Evolutionary conservation across 2,329 filamentous ascomycete species (phyloP), one percentile per base, ranked within the genome.

Genomic region (Aspergillus bombycis): DNA sequence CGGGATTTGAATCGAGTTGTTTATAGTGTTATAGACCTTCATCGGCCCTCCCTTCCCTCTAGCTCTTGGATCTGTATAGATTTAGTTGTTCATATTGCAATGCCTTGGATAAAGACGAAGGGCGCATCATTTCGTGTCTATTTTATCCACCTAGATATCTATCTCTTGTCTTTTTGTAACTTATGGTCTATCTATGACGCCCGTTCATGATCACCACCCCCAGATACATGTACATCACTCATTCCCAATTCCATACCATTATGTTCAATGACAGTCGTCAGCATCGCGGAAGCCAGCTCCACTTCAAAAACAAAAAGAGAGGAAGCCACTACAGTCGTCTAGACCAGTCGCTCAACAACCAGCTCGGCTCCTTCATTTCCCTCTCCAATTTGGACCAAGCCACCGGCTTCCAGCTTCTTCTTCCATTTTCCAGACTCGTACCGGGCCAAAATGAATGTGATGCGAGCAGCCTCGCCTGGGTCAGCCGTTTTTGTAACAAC

Each of bases 381-480:
- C 16, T 67, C 72, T 5, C 28, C 62, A 21, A 67, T 66, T 50
- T 76, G 73, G 3, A 83, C 68, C 54, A 81, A 67, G 2, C 72
- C 74, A 4, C 78, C 79, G 1, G 70, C 71, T 64, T 83, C 77
- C 43, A 84, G 70, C 68, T 78, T 81, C 73, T 80, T 81, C 70
- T 78, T 82, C 82, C 82, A 84, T 69, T 82, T 83, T 14, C 67
- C 72, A 4, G 80, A 80, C 67, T 83, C 81, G 60, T 80, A 78
- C 57, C 81, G 72, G 2, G 82, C 82, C 41, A 83, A 70, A 16
- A 84, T 81, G 38, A 84, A 72, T 0, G 82, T 84, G 62, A 84
- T 69, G 43, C 79, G 69, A 26, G 80, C 74, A 26, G 80, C 68
- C 30, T 75, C 73, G 43, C 69, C 60, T 5, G 73, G 67, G 30